Evolutionary conservation across 305 asterid species (phyloP).

Genomic region (Fraxinus greggii): DNA sequence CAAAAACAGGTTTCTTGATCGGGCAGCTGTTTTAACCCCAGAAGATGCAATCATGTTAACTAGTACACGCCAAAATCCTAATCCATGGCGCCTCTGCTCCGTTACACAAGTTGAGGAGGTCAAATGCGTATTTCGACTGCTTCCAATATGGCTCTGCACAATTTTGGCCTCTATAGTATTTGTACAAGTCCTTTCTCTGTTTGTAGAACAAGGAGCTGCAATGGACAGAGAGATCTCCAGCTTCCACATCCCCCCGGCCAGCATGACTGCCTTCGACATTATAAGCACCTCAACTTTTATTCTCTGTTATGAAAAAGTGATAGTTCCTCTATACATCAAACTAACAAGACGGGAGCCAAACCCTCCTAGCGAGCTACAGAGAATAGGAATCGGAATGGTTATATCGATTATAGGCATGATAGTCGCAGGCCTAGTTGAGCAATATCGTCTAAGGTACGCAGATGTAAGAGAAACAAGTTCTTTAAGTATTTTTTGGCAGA

Average conservation of each 20-base stretch:
- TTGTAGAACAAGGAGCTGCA: constrained; percentile 84
- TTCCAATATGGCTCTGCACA: constrained; percentile 89
- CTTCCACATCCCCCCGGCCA: constrained; percentile 77
- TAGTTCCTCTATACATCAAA: constrained; percentile 59
- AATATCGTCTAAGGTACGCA: constrained; percentile 48
- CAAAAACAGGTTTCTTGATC: constrained; percentile 62
- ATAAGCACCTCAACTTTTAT: constrained; percentile 75
- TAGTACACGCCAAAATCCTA: constrained; percentile 46
- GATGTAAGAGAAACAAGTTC: constrained; percentile 51
- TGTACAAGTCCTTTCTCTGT: constrained; percentile 77
- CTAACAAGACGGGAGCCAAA: constrained; percentile 51
- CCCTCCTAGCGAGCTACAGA: constrained; percentile 58
- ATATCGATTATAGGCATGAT: constrained; percentile 61
- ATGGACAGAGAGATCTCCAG: constrained; percentile 56
- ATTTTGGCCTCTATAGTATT: constrained; percentile 69
- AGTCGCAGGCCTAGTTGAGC: constrained; percentile 73
- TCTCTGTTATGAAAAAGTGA: constrained; percentile 57
- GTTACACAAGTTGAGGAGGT: constrained; percentile 85
- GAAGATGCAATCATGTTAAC: constrained; percentile 43
- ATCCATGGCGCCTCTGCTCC: constrained; percentile 73
- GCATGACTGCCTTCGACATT: constrained; percentile 82
- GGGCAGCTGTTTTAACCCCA: constrained; percentile 60
- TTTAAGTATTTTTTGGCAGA: constrained; percentile 74
- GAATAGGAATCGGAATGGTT: constrained; percentile 76
- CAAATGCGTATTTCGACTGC: constrained; percentile 61